Evolutionary conservation across 306 rosid genomes (phyloP), one percentile per base, ranked within the genome.

Genomic region (Prunus campanulata): DNA sequence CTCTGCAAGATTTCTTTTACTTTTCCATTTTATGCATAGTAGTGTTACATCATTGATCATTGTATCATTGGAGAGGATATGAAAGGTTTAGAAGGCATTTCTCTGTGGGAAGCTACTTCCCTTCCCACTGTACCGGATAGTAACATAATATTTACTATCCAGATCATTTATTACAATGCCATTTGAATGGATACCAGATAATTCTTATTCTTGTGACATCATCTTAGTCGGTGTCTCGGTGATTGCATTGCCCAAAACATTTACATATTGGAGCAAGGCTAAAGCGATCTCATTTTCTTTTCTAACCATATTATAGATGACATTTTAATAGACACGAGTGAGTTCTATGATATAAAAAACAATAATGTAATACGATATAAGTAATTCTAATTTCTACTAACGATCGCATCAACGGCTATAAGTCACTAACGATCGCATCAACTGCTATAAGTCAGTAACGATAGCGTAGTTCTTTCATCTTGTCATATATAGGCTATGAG

Each of bases 91-190:
- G 60, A 50, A 74, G 64, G 66, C 70, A 67, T 51, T 71, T 75
- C 77, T 75, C 74, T 63, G 60, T 73, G 78, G 82, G 77, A 80
- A 72, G 57, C 69, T 71, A 16, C 71, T 47, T 68, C 71, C 66
- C 77, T 62, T 74, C 76, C 76, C 25, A 3, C 16, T 55, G 47
- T 48, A 68, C n/a, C 8, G 20, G 56, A 52, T 71, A n/a, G 48
- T 32, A 2, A 6, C 54, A 16, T 20, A 44, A 70, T 46, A 69
- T 85, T 35, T 35, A 35, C 42, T 35, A 35, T 35, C 42, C 42
- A 1, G 8, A 35, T 60, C 20, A 72, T 72, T 39, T 70, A 39
- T 73, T 71, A 65, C 78, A 16, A 70, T 51, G 22, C 30, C 57
- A 66, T 70, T 49, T 70, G 47, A 60, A 39, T 39, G 44, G 46